Base-by-base conservation (phyloP, 2,329 filamentous ascomycete genomes). In the Xylariaceae sp. region DNA sequence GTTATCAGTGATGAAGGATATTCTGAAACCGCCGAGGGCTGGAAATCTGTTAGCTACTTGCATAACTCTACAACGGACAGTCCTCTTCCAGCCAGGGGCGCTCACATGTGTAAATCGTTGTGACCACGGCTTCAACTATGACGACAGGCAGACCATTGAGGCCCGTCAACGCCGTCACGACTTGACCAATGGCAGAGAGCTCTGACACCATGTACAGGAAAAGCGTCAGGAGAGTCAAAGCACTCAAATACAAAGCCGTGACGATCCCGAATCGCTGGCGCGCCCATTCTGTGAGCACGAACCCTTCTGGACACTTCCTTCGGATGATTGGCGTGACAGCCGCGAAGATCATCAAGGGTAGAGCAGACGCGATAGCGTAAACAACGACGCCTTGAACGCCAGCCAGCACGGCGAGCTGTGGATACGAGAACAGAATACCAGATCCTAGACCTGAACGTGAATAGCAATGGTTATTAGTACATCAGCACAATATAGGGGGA, bases 141-240 rank as follows among this genome's bases (percentile, higher is more conserved):
- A 94, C 79, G 15, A 86, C 81, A 0, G 87, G 86, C 11, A 94
- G 75, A 1, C 84, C 83, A 56, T 91, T 76, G 36, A 94, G 74
- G 2, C 87, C 87, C 0, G 89, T 91, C 58, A 94, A 69, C 9
- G 85, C 78, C 51, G 71, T 85, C 60, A 92, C 77, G 36, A 92
- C 89, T 67, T 92, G 88, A 45, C 90, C 87, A 27, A 94, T 75
- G 11, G 88, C 87, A 9, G 87, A 91, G 39, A 94, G 76, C 72
- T 94, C 89, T 17, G 87, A 82, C 22, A 92, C 83, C 88, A 94
- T 92, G 75, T 92, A 94, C 45, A 94, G 68, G 66, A 92, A 94
- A 60, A 94, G 77, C 1, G 89, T 92, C 44, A 90, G 83, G 44
- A 92, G 75, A 40, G 87, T 90, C 72, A 91, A 75, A 60, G 87